Base-by-base conservation (phyloP, 2,329 filamentous ascomycete species). In the Claviceps maximensis region DNA sequence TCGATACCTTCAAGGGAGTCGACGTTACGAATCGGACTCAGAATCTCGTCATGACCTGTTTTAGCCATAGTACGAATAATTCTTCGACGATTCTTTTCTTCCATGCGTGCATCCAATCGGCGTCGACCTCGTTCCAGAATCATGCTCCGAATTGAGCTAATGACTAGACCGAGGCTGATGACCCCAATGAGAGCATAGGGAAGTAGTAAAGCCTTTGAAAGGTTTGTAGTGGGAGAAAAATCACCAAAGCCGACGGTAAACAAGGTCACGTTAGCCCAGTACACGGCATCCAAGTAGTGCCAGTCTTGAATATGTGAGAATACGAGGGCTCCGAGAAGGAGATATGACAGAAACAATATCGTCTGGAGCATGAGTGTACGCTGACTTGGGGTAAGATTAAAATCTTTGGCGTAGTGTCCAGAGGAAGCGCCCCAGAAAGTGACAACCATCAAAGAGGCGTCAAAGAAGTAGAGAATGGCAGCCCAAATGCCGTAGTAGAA, bases 301-400 rank as follows among this genome's bases (percentile, higher is more conserved):
- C 89, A 93, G 3, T 69, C 76, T 56, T 95, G 84, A 3, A 93
- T 76, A 1, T 72, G 72, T 6, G 81, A 80, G 62, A 93, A 95
- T 0, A 95, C 70, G 0, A 83, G 78, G 0, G 84, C 88, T 1
- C 90, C 90, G 2, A 89, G 68, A 0, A 87, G 81, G 0, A 96
- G 72, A 73, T 93, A 95, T 48, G 87, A 69, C 50, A 95, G 83
- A 63, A 94, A 87, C 53, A 86, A 72, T 67, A 94, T 94, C 1
- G 89, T 95, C 67, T 96, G 90, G 29, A 95, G 70, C 74, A 96
- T 95, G 23, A 96, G 72, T 0, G 88, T 95, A 10, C 90, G 79
- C 66, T 96, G 90, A 56, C 84, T 85, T 51, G 83, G 79, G 0
- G 86, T 90, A 25, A 95, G 74, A 58, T 78, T 73, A 59, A 95